Conservation (phyloP, 202 grass and related monocot species). For the Schoenoplectus triqueter region DNA sequence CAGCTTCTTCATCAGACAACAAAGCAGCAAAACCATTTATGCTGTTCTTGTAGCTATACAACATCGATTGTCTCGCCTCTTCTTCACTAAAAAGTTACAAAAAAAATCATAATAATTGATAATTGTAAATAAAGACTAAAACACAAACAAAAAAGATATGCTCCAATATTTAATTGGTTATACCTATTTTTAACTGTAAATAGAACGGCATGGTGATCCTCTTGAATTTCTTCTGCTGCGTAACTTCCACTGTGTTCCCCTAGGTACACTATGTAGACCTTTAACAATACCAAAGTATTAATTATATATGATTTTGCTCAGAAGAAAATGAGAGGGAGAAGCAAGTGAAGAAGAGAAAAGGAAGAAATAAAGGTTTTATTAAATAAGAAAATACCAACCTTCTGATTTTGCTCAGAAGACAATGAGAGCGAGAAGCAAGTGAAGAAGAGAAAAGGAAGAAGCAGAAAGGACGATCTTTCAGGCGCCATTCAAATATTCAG, state of each 20-base stretch:
- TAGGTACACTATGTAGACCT: conserved; percentile 87
- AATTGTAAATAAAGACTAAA: neutral
- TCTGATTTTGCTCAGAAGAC: conserved; percentile 43
- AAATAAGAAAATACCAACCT: conserved; percentile 43
- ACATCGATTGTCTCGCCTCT: conserved; percentile 55
- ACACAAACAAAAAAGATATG: neutral
- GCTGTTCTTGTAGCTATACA: conserved; percentile 95
- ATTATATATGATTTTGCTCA: neutral
- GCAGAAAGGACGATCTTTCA: conserved; percentile 19
- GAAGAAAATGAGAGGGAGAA: too few relatives aligned
- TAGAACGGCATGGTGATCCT: conserved; percentile 68
- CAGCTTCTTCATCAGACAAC: conserved; percentile 63
- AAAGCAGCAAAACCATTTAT: conserved; percentile 88
- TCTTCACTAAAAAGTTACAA: conserved; percentile 49
- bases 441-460: conserved; percentile 39
- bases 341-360: too few relatives aligned
- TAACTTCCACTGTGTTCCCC: conserved; percentile 56
- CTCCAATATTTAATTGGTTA: neutral
- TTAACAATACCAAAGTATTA: neutral
- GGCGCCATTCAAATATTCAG: conserved; percentile 26
- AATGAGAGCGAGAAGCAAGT: conserved; percentile 38
- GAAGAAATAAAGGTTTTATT: neutral
- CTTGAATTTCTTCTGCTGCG: conserved; percentile 49
- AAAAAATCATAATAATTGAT: neutral
- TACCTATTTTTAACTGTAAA: conserved; percentile 83